Evolutionary conservation across 2,329 filamentous ascomycete species (phyloP).

Genomic region (Ascochyta fabae): DNA sequence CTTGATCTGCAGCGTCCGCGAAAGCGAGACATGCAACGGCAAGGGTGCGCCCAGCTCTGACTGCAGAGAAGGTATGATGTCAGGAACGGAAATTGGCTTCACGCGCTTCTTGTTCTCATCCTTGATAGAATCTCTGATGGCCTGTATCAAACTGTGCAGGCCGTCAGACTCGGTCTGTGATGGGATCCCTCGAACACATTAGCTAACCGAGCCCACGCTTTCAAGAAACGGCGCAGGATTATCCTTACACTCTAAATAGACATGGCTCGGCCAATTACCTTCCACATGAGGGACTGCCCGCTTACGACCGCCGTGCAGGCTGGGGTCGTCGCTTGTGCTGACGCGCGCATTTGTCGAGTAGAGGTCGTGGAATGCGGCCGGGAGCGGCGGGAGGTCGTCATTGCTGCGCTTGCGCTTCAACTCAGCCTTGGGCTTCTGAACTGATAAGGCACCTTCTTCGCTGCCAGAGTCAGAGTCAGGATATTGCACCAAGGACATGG

Average conservation of each 20-base stretch:
- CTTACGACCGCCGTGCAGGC: slow-evolving; percentile 83
- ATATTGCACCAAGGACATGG: slow-evolving; percentile 44
- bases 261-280: slow-evolving; percentile 90
- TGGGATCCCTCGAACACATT: slow-evolving; percentile 48
- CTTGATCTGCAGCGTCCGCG: slow-evolving; percentile 75
- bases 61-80: slow-evolving; percentile 71
- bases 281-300: slow-evolving; percentile 81
- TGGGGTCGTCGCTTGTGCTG: slow-evolving; percentile 80
- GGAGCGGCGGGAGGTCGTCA: slow-evolving; percentile 71
- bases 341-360: slow-evolving; percentile 83
- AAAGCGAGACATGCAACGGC: slow-evolving; percentile 90
- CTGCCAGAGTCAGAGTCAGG: slow-evolving; percentile 64
- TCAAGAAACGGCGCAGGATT: slow-evolving; percentile 6
- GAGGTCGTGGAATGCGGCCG: slow-evolving; percentile 81
- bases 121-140: slow-evolving; percentile 30
- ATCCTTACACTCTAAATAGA: slow-evolving; percentile 90
- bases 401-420: slow-evolving; percentile 44
- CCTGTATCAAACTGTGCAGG: slow-evolving; percentile 39
- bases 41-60: slow-evolving; percentile 79
- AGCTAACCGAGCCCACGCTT: slow-evolving; percentile 30
- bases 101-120: slow-evolving; percentile 26
- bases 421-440: slow-evolving; percentile 14
- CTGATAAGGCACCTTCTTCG: slow-evolving; percentile 40
- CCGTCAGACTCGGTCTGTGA: slow-evolving; percentile 40
- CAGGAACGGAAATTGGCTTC: slow-evolving; percentile 36